These are phyloP conservation scores for Rhododendron griersonianum DNA, from an alignment of 148 eudicot genomes.

Conservation along the genomic window DNA sequence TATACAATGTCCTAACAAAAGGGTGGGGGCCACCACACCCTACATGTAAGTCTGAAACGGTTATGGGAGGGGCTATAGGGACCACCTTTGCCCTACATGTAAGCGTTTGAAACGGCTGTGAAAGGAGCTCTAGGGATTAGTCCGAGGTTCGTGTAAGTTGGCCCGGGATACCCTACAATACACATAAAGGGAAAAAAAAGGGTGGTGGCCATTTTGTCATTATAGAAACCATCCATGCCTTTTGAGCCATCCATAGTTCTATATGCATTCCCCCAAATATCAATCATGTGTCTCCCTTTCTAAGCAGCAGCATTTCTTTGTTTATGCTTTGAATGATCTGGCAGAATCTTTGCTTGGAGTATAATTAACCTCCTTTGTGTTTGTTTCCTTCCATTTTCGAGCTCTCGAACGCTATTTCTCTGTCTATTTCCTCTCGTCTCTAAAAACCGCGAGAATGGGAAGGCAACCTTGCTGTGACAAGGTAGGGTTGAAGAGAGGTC, in stretches of 20 bases:
- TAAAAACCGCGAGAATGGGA: slow-evolving; percentile 38
- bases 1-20: neutral
- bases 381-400: neutral
- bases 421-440: neutral
- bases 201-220: slow-evolving; percentile 3
- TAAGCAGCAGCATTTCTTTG: slow-evolving; percentile 19
- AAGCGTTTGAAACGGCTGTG: neutral
- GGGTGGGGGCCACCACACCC: neutral
- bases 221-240: neutral
- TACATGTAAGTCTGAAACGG: neutral
- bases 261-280: neutral
- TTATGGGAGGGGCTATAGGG: neutral
- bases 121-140: too few species aligned
- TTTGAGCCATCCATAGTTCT: slow-evolving; percentile 11
- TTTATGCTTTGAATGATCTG: slow-evolving; percentile 33
- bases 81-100: neutral
- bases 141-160: neutral
- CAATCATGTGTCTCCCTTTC: slow-evolving; percentile 22
- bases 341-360: slow-evolving; percentile 42
- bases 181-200: neutral
- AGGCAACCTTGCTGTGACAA: slow-evolving; percentile 82
- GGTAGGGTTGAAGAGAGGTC: slow-evolving; percentile 73
- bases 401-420: neutral
- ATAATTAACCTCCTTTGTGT: slow-evolving; percentile 11
- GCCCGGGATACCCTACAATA: neutral